Evolutionary conservation across 345 rosid genomes (phyloP), one percentile per base, ranked within the genome.

Genomic region (Diplotaxis tenuifolia): DNA sequence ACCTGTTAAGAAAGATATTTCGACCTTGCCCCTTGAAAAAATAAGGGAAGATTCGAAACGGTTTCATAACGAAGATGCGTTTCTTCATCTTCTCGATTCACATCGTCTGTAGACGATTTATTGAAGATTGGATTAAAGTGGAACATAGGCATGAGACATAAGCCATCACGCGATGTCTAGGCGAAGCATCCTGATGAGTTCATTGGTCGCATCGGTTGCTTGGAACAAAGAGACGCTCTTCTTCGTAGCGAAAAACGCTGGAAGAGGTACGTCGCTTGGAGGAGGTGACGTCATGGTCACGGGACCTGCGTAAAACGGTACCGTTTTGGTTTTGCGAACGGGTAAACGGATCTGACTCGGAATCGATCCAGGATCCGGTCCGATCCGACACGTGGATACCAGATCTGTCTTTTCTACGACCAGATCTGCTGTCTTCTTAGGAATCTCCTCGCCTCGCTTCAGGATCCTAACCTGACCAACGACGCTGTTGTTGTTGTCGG

Each of bases 261-360:
- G 98, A 23, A 94, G 59, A 28, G 97, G 98, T 1, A 94, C 87
- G 16, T 93, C 93, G 71, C 96, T 88, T 0, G 98, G 98, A 2
- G 96, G 89, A 14, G 98, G 97, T 2, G 97, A 94, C 0, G 88
- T 73, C 53, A 87, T 19, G 40, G 87, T 89, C 3, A 86, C 95
- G 5, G 89, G 81, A 5, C 98, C 98, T 0, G 96, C 98, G 31
- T 89, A 94, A 76, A 88, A 87, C 5, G 83, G 72, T 5, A 20
- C 53, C 7, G 58, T 22, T 3, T 55, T 54, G 9, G 60, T 49
- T 27, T 47, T 71, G 1, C 86, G 31, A 27, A 53, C 80, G 0
- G 79, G 2, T 0, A 76, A 15, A 20, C 83, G 85, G 82, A 72
- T 67, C 78, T 68, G 84, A 15, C 47, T 19, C 7, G 76, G 72